Evolutionary conservation across 1,139 yeast species (phyloP).

Genomic region (Saccharomycopsis crataegensis): DNA sequence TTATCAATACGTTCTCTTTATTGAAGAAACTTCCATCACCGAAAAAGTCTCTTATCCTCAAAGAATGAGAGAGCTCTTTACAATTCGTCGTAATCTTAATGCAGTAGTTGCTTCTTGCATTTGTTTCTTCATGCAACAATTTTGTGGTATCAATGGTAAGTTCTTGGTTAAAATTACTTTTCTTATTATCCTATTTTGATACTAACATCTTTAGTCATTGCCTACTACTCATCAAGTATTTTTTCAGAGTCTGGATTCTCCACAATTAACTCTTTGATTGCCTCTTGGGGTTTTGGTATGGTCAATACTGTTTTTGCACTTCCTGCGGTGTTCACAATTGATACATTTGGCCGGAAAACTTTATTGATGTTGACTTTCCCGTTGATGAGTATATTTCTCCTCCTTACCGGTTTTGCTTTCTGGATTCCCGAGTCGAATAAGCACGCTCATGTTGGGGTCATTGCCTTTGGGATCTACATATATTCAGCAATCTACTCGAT

Average conservation of each 20-base stretch:
- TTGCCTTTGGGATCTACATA: slow-evolving; percentile 65
- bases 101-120: slow-evolving; percentile 77
- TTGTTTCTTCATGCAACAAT: slow-evolving; percentile 87
- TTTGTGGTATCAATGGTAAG: slow-evolving; percentile 72
- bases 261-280: slow-evolving; percentile 55
- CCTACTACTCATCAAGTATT: slow-evolving; percentile 70
- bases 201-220: slow-evolving; percentile 38
- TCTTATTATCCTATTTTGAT: too few species aligned
- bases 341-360: slow-evolving; percentile 68
- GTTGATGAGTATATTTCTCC: slow-evolving; percentile 56
- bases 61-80: slow-evolving; percentile 49
- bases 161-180: too few species aligned
- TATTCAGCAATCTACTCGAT: slow-evolving; percentile 71
- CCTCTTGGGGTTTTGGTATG: slow-evolving; percentile 84
- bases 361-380: slow-evolving; percentile 71
- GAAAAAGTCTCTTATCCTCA: slow-evolving; percentile 34
- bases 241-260: slow-evolving; percentile 62
- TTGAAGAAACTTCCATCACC: slow-evolving; percentile 41
- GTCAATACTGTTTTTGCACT: slow-evolving; percentile 73
- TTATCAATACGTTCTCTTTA: slow-evolving; percentile 58
- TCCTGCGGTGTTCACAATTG: slow-evolving; percentile 81
- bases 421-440: slow-evolving; percentile 45
- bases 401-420: slow-evolving; percentile 72
- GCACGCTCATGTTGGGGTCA: slow-evolving; percentile 55
- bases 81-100: slow-evolving; percentile 73